These are phyloP conservation scores for Quercus tomentella DNA, from an alignment of 331 rosid genomes.

Conservation along the genomic window DNA sequence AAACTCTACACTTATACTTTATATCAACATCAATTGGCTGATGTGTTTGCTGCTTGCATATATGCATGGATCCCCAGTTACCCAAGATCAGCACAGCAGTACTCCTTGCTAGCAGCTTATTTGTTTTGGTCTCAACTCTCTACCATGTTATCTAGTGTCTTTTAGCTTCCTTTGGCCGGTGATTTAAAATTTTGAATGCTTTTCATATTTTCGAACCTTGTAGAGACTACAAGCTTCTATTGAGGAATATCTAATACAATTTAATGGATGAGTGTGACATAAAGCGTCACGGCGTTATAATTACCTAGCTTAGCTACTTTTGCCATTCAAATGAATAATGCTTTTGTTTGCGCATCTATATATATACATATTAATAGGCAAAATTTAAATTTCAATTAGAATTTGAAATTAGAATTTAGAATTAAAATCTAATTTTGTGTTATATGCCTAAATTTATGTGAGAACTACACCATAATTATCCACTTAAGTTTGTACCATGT, in stretches of 20 bases:
- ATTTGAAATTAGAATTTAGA: no score
- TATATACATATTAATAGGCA: no score
- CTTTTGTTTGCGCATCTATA: not conserved
- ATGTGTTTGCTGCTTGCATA: not conserved
- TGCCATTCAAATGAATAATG: not conserved
- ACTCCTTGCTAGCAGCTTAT: not conserved
- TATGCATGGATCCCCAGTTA: not conserved
- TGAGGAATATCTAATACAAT: not conserved
- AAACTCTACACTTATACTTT: not conserved
- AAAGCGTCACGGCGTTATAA: not conserved
- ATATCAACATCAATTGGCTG: not conserved
- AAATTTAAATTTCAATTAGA: no score
- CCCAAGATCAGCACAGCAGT: not conserved
- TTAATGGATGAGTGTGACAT: not conserved
- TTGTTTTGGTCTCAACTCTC: not conserved
- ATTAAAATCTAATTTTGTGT: no score
- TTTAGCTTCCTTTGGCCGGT: not conserved
- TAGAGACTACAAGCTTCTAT: not conserved
- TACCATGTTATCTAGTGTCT: not conserved
- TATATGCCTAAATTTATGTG: no score
- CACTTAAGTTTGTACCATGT: fast-evolving
- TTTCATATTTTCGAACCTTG: not conserved
- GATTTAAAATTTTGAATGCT: not conserved
- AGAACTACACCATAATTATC: fast-evolving
- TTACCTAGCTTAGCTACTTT: not conserved